Percentiles rank a stretch among this genome's conserved stretches.
phyloP scores from a whole-genome alignment of 257 asterid genomes.

The Primulina huaijiensis region DNA sequence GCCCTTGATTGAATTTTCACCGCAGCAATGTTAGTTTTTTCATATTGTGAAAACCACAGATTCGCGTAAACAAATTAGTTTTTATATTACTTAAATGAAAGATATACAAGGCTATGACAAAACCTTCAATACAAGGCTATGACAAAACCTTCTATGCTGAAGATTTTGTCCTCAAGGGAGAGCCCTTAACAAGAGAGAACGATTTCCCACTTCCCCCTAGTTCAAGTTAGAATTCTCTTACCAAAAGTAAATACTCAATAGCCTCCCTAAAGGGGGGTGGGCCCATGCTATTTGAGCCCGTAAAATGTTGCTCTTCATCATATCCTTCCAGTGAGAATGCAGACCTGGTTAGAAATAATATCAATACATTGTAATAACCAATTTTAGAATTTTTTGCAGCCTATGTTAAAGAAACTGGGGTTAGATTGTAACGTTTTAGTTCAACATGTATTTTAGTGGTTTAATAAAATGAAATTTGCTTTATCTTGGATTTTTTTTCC shows the following conservation, averaged over 20 bases:
- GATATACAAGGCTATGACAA: neutral
- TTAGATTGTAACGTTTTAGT: no score
- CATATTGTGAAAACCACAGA: neutral
- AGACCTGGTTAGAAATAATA: neutral
- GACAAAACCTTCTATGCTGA: neutral
- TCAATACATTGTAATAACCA: neutral
- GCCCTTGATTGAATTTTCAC: conserved; percentile 10
- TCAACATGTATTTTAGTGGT: neutral
- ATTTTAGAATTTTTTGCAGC: no score
- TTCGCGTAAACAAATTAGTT: neutral
- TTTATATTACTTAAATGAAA: neutral
- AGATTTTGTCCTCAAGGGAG: neutral
- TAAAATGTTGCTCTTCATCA: neutral
- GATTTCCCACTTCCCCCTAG: neutral
- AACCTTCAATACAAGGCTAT: neutral
- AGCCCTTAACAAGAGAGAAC: neutral
- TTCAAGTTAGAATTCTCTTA: neutral
- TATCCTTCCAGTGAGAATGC: neutral
- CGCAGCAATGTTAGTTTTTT: conserved; percentile 5
- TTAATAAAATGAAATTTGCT: no score
- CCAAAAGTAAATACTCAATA: neutral
- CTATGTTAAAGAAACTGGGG: neutral
- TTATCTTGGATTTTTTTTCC: neutral
- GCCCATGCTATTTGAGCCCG: neutral
- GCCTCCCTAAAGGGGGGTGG: neutral